Percentiles rank a stretch among this genome's conserved stretches.
phyloP scores from a whole-genome alignment of 306 rosid species.

The Gynostemma pentaphyllum region DNA sequence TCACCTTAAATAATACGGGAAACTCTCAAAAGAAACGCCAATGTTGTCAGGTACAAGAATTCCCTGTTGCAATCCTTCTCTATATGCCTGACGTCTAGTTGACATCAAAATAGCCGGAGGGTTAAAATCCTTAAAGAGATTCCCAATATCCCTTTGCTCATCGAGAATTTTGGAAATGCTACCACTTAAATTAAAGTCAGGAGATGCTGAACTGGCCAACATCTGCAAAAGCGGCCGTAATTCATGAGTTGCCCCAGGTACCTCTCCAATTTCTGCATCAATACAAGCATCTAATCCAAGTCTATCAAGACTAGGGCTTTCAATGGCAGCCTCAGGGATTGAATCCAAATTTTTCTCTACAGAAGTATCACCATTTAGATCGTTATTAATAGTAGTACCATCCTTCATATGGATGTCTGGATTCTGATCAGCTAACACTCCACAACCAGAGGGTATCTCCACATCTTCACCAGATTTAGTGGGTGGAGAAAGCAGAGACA shows the following conservation, averaged over 20 bases:
- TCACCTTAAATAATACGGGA: conserved; percentile 92
- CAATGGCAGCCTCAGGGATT: conserved; percentile 34
- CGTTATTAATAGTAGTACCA: conserved; percentile 21
- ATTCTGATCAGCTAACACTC: conserved; percentile 29
- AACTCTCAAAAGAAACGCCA: conserved; percentile 68
- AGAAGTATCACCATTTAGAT: conserved; percentile 29
- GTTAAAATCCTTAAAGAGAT: conserved; percentile 47
- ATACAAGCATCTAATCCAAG: conserved; percentile 31
- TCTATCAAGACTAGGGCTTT: conserved; percentile 40
- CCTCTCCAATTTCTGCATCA: conserved; percentile 43
- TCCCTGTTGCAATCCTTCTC: conserved; percentile 51
- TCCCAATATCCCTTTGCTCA: conserved; percentile 52
- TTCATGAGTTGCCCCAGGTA: conserved; percentile 29
- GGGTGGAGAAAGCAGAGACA: conserved; percentile 49
- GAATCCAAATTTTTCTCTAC: conserved; percentile 37
- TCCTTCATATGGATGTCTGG: conserved; percentile 51
- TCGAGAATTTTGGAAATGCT: conserved; percentile 58
- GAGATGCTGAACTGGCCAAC: conserved; percentile 44
- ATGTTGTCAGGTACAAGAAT: conserved; percentile 51
- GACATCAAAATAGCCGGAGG: conserved; percentile 41
- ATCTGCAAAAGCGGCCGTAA: conserved; percentile 48
- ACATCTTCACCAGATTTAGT: conserved; percentile 41
- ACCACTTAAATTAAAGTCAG: conserved; percentile 49
- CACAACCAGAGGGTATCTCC: conserved; percentile 38
- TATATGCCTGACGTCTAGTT: conserved; percentile 56